phyloP scores from a whole-genome alignment of 495 filamentous ascomycete species.

The Amniculicola lignicola region DNA sequence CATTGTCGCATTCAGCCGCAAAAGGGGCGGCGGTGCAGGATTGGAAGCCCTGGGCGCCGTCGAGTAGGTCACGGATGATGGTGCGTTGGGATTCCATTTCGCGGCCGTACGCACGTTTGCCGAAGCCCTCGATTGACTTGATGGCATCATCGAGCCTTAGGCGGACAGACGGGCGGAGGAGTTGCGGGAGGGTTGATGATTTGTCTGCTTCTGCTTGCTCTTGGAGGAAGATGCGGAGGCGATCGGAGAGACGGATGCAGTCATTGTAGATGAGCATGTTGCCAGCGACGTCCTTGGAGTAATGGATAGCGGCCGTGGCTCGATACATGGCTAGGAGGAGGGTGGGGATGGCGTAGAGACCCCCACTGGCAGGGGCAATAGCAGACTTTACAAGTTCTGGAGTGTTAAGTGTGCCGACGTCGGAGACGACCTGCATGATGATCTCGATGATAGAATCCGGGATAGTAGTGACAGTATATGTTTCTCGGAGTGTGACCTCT shows the following conservation, averaged over 20 bases:
- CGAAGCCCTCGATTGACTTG: constrained; percentile 70
- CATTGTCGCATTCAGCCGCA: constrained; percentile 64
- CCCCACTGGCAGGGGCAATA: constrained; percentile 68
- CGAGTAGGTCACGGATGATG: constrained; percentile 78
- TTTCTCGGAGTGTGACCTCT: constrained; percentile 77
- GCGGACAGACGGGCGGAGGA: constrained; percentile 47
- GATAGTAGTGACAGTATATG: constrained; percentile 80
- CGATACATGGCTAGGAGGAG: constrained; percentile 88
- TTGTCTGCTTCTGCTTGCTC: constrained; percentile 50
- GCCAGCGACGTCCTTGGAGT: constrained; percentile 62
- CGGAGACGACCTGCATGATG: constrained; percentile 64
- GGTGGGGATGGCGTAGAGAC: constrained; percentile 76
- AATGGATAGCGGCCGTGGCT: constrained; percentile 78
- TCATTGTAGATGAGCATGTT: constrained; percentile 97
- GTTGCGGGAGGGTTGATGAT: constrained; percentile 45
- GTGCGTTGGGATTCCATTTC: constrained; percentile 86
- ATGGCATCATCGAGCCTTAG: constrained; percentile 67
- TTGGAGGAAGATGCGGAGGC: constrained; percentile 58
- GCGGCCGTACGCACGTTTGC: constrained; percentile 76
- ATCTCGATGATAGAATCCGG: constrained; percentile 72
- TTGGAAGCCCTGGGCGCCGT: constrained; percentile 65
- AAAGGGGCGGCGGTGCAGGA: constrained; percentile 61
- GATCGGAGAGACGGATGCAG: constrained; percentile 69
- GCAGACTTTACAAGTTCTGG: constrained; percentile 49
- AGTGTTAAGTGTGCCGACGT: constrained; percentile 61